A percentile compares a stretch with the other conserved stretches of the same genome.
Evolutionary conservation across 352 stramenopile genomes (phyloP).

Genomic region (Pythium sukuiense): DNA sequence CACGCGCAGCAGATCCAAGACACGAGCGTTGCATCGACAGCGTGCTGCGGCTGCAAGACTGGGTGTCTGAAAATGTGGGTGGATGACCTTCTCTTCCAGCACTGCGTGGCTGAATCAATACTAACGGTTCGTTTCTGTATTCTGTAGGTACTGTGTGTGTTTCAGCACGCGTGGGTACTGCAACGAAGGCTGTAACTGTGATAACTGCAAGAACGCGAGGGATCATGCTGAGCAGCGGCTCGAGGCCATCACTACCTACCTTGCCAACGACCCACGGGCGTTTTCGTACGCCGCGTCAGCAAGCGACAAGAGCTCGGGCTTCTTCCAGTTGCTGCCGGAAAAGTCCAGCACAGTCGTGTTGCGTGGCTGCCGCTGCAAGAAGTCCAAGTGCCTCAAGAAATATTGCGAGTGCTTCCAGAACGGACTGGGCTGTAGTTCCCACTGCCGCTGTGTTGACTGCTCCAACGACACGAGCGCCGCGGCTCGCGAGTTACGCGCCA

Average conservation of each 20-base stretch:
- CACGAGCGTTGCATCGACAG: conserved; percentile 67
- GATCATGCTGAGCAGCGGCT: conserved; percentile 61
- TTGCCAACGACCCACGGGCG: conserved; percentile 70
- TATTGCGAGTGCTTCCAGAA: conserved; percentile 98
- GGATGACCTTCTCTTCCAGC: not conserved
- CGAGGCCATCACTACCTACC: conserved; percentile 72
- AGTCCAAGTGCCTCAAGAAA: conserved; percentile 97
- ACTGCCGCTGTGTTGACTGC: conserved; percentile 96
- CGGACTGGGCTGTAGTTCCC: conserved; percentile 83
- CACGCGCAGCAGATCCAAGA: conserved; percentile 74
- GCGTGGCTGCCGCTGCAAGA: conserved; percentile 95
- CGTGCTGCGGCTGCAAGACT: conserved; percentile 83
- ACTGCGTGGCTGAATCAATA: not conserved
- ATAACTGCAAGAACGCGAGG: conserved; percentile 73
- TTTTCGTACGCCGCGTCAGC: conserved; percentile 61
- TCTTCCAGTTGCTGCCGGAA: conserved; percentile 70
- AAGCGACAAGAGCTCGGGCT: conserved; percentile 37
- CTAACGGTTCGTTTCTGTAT: not conserved
- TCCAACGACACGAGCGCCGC: conserved; percentile 74
- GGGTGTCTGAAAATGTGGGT: conserved; percentile 79
- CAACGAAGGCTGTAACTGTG: conserved; percentile 62
- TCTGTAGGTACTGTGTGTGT: conserved; percentile 70
- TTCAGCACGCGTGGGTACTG: conserved; percentile 85
- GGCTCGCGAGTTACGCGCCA: conserved; percentile 35
- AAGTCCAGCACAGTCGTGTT: conserved; percentile 76